phyloP scores from a whole-genome alignment of 768 basidiomycete species.

The Naganishia vishniacii region DNA sequence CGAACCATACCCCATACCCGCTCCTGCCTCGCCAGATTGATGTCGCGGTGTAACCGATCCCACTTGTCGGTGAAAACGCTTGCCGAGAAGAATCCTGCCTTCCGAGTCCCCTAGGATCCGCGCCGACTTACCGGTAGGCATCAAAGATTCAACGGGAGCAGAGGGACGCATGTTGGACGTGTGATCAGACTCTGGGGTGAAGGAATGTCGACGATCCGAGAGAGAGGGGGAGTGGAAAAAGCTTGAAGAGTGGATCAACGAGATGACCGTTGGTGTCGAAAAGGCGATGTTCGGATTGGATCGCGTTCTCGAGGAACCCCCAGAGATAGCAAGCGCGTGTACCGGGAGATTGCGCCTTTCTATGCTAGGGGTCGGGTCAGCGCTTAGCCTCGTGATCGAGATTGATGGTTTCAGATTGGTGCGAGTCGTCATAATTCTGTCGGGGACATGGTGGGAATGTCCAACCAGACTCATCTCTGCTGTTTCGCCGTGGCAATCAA shows the following conservation, averaged over 20 bases:
- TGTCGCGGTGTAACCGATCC: no score
- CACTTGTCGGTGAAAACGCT: no score
- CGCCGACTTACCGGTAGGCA: constrained; percentile 71
- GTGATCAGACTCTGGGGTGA: constrained; percentile 19
- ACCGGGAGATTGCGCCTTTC: background rate
- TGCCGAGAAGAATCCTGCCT: background rate
- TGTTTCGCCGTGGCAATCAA: no score
- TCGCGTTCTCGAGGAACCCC: background rate
- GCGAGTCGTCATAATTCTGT: background rate
- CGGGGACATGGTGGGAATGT: background rate
- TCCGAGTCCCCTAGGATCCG: background rate
- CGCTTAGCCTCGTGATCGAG: constrained; percentile 8
- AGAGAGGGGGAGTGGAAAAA: background rate
- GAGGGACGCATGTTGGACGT: constrained; percentile 53
- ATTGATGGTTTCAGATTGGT: constrained; percentile 2
- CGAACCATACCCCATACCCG: no score
- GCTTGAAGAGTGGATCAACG: no score
- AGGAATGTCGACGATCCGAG: constrained; percentile 14
- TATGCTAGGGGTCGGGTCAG: background rate
- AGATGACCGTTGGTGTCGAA: background rate
- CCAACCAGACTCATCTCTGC: no score
- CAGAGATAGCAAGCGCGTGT: background rate
- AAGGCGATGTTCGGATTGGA: constrained; percentile 23
- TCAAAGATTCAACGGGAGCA: constrained; percentile 60
- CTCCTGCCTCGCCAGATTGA: no score